Evolutionary conservation across 495 filamentous ascomycete species (phyloP).

Genomic region (Tuber calosporum): DNA sequence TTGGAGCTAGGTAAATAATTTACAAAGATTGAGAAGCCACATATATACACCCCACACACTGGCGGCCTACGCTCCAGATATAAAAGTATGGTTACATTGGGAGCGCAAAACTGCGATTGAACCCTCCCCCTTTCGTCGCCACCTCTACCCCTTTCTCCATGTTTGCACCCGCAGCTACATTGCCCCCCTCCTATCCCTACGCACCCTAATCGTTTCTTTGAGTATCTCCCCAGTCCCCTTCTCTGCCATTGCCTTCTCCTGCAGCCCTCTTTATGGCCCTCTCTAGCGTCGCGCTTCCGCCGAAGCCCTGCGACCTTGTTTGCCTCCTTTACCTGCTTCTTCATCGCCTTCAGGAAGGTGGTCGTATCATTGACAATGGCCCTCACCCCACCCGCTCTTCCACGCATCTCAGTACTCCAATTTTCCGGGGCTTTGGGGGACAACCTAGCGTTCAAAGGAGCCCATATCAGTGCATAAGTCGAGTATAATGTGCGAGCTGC

Average conservation of each 20-base stretch:
- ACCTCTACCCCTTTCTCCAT: no score
- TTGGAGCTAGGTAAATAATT: background rate
- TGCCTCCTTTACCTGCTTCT: background rate
- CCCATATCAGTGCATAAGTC: slow-evolving; percentile 84
- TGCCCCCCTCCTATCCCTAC: background rate
- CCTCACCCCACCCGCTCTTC: slow-evolving; percentile 52
- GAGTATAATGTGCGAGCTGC: slow-evolving; percentile 76
- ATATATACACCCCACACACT: background rate
- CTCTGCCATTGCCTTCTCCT: slow-evolving; percentile 4
- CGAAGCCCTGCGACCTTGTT: background rate
- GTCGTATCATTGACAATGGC: slow-evolving; percentile 33
- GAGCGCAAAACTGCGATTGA: background rate
- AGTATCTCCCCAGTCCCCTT: background rate
- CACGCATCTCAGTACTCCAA: slow-evolving; percentile 82
- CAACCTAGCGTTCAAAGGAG: slow-evolving; percentile 82
- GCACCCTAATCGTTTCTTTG: background rate
- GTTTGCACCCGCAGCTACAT: background rate
- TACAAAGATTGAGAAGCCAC: background rate
- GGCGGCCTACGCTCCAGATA: background rate
- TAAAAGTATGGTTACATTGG: background rate
- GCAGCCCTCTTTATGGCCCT: slow-evolving; percentile 35
- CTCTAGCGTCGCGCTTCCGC: slow-evolving; percentile 24
- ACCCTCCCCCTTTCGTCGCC: background rate
- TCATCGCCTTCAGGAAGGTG: background rate
- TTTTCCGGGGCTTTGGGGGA: slow-evolving; percentile 71